Base-by-base conservation (phyloP, 768 basidiomycete genomes). In the Boletus rubroflammeus region DNA sequence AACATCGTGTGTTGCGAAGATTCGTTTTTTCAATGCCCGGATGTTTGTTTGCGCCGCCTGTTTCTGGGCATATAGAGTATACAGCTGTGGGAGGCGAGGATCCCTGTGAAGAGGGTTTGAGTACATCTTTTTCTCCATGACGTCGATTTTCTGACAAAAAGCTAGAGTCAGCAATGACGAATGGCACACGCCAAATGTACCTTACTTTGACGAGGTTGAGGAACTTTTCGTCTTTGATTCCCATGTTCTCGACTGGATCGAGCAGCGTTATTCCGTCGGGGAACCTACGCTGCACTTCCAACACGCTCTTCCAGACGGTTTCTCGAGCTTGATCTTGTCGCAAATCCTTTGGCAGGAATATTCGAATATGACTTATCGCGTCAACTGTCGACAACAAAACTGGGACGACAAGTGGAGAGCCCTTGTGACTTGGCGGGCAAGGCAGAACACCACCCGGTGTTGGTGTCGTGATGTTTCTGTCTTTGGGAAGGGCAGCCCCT, bases 231-330 rank as follows among this genome's bases (percentile, higher is more conserved):
- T 98, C 97, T 54, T 88, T 92, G 68, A 99, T 97, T 10, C 85
- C 86, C 93, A 98, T 94, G 67, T 98, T 93, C 64, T 90, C 80
- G 28, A 98, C 76, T 0, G 97, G 97, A 67, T 98, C 97, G 11
- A 99, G 77, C 8, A 95, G 73, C 0, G 89, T 75, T 51, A 98
- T 83, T 2, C 93, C 94, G 43, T 92, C 82, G 0, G 93, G 90
- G 73, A 94, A 94, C 46, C 95, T 81, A 52, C 86, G 81, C 55
- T 94, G 86, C n/a, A 97, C 91, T 68, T 98, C 96, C 31, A 86
- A 67, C 15, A 98, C 83, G 56, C 88, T 90, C 76, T 94, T 95
- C 86, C 91, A 94, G 1, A 83, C 82, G 2, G 88, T 92, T 57
- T 92, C 89, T 34, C 94, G 78, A 7, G 87, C 83, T 35, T 78